Percentiles rank a stretch among this genome's conserved stretches.
Evolutionary conservation across 2,329 filamentous ascomycete genomes (phyloP).

Genomic region (Neofusicoccum kwambonambiense): DNA sequence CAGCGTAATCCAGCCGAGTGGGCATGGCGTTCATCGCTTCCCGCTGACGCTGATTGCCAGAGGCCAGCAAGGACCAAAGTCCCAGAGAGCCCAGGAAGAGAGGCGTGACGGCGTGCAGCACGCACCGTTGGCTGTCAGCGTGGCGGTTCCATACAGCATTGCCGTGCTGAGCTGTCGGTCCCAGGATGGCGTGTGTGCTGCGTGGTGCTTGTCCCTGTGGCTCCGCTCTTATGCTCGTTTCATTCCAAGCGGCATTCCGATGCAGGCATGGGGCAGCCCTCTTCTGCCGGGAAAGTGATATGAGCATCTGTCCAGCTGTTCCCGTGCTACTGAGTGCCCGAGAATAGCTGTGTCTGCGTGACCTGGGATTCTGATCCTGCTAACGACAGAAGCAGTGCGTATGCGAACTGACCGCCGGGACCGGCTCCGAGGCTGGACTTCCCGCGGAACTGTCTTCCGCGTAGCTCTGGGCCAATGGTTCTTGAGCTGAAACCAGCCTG

Average conservation of each 20-base stretch:
- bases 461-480: background rate
- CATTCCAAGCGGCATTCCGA: constrained; percentile 2
- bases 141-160: no score
- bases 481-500: background rate
- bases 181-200: background rate
- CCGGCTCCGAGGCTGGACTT: background rate
- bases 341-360: background rate
- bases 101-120: background rate
- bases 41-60: background rate
- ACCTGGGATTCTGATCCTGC: background rate
- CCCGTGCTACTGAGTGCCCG: no score
- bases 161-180: background rate
- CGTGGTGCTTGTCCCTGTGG: background rate
- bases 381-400: background rate
- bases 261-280: background rate
- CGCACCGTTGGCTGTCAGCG: no score
- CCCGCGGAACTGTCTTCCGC: background rate
- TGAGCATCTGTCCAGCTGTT: background rate
- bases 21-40: background rate
- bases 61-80: background rate
- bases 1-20: background rate
- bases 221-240: constrained; percentile 1
- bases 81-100: background rate
- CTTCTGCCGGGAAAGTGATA: background rate
- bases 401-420: background rate